A percentile compares a stretch with the other conserved stretches of the same genome.
These are phyloP conservation scores for Alnus rubra DNA, from an alignment of 306 rosid species.

Conservation along the genomic window DNA sequence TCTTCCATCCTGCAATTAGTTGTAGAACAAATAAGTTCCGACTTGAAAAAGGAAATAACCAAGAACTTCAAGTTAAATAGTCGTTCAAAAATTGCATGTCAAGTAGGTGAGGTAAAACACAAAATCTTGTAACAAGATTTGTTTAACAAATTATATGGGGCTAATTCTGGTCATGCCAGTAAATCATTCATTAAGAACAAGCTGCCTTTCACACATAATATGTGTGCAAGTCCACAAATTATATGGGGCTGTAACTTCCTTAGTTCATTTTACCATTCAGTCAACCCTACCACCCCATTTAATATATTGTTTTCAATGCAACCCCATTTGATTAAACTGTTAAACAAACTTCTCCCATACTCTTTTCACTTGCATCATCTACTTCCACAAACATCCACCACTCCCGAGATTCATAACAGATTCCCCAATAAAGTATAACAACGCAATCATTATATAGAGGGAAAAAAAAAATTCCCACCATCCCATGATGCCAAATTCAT, in stretches of 20 bases:
- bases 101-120: not conserved
- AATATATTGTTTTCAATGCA: too few relatives aligned
- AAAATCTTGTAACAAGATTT: not conserved
- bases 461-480: not conserved
- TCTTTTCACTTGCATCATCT: not conserved
- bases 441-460: too few relatives aligned
- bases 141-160: not conserved
- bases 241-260: too few relatives aligned
- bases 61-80: not conserved
- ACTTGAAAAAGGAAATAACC: not conserved
- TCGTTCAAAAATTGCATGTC: constrained; percentile 12
- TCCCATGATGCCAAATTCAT: not conserved
- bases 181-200: too few relatives aligned
- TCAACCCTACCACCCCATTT: too few relatives aligned
- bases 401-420: not conserved
- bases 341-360: not conserved
- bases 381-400: not conserved
- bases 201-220: too few relatives aligned
- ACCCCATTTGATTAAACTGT: not conserved
- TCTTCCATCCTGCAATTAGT: constrained; percentile 54
- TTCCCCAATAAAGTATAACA: not conserved
- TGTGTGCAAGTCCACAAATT: too few relatives aligned
- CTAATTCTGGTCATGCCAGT: not conserved
- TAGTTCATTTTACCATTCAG: too few relatives aligned
- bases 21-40: not conserved